These are phyloP conservation scores for Amyloporia xantha DNA, from an alignment of 768 basidiomycete genomes.

Conservation along the genomic window DNA sequence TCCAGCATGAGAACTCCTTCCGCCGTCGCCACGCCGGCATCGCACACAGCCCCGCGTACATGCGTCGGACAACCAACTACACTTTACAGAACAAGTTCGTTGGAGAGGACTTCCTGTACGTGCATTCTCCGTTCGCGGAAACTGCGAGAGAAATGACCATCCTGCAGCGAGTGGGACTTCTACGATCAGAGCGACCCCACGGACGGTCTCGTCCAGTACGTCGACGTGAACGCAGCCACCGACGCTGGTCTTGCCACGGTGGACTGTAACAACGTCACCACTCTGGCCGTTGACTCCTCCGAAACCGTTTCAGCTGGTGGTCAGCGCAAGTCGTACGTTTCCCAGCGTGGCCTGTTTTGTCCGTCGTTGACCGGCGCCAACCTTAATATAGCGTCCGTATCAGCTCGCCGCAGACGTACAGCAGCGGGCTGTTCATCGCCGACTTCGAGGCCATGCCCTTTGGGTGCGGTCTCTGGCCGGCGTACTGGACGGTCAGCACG, in stretches of 20 bases:
- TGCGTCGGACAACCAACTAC: conserved; percentile 25
- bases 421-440: conserved; percentile 66
- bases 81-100: conserved; percentile 33
- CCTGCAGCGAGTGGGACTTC: conserved; percentile 60
- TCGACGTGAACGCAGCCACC: conserved; percentile 39
- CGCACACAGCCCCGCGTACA: conserved; percentile 15
- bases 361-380: not conserved
- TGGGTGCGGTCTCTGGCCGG: conserved; percentile 60
- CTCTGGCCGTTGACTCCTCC: conserved; percentile 58
- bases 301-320: conserved; percentile 41
- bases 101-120: conserved; percentile 58
- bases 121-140: conserved; percentile 6
- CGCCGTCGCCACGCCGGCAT: conserved; percentile 25
- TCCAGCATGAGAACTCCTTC: conserved; percentile 18
- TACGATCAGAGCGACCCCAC: conserved; percentile 63
- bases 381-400: conserved; percentile 54
- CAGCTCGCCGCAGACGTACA: conserved; percentile 53
- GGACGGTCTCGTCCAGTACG: conserved; percentile 59
- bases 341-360: not conserved
- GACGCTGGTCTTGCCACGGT: conserved; percentile 54
- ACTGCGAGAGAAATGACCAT: not conserved
- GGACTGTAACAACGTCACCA: conserved; percentile 46
- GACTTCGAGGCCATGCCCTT: conserved; percentile 67
- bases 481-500: conserved; percentile 40
- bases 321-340: conserved; percentile 45